Conservation (phyloP, 2,329 filamentous ascomycete genomes). For the Microsporum ferrugineum region DNA sequence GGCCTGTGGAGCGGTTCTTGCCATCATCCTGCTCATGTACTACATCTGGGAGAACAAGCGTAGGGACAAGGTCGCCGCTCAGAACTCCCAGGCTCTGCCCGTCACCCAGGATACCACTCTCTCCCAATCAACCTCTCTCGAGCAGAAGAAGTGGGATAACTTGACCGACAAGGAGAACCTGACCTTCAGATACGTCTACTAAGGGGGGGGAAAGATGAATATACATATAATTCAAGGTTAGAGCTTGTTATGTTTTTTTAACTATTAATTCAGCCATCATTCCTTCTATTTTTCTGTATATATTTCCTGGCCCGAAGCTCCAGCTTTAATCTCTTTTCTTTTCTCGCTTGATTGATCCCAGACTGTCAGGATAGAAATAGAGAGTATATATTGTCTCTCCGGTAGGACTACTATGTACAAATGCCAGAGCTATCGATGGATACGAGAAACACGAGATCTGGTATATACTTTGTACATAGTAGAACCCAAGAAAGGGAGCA, state of each 20-base stretch:
- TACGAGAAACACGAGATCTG: not conserved
- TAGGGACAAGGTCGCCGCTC: conserved; percentile 16
- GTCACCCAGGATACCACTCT: not conserved
- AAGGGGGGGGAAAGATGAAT: not conserved
- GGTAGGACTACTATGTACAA: not conserved
- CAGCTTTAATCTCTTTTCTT: not conserved
- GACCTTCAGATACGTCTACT: conserved; percentile 49
- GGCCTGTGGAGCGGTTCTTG: conserved; percentile 12
- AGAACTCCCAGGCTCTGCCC: conserved; percentile 9
- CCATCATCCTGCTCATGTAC: conserved; percentile 17
- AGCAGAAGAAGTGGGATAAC: conserved; percentile 23
- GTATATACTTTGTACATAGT: not conserved
- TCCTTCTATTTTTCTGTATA: not conserved
- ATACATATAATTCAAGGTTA: not conserved
- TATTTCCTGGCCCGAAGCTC: not conserved
- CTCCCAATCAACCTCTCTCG: conserved; percentile 6
- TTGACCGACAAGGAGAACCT: conserved; percentile 27
- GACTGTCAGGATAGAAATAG: not conserved
- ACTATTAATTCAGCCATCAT: not conserved
- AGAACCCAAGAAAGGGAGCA: not conserved
- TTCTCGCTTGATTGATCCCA: not conserved
- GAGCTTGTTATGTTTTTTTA: not conserved
- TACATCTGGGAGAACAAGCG: conserved; percentile 25
- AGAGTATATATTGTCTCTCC: not conserved
- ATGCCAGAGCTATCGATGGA: not conserved